Base-by-base conservation (phyloP, 2,329 filamentous ascomycete species). In the Exophiala phaeomuriformis region DNA sequence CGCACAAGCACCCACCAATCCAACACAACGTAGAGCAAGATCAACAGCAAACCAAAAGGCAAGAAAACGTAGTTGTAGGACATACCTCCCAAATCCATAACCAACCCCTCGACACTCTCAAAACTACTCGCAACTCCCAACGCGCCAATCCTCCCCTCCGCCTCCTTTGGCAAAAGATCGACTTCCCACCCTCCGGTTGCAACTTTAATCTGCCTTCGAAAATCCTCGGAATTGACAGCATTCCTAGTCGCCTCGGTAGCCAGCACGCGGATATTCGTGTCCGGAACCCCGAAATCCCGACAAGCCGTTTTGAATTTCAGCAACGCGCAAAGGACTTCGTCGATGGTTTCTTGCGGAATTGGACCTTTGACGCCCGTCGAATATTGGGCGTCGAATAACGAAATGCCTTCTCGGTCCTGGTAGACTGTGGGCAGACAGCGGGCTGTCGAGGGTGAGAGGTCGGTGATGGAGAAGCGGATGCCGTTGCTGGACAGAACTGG, bases 171-270 rank as follows among this genome's bases (percentile, higher is more conserved):
- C 8, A 95, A 73, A 57, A 95, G 76, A 47, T 81, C 77, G 0
- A 95, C 86, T 0, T 75, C 74, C 71, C 90, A 83, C 1, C 83
- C 86, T 2, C 19, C 1, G 0, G 83, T 84, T 2, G 74, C 73
- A 2, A 74, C 66, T 41, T 77, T 73, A 58, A 96, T 90, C 32
- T 77, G 76, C 0, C 86, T 74, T 1, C 87, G 75, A 70, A 93
- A 88, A 1, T 81, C 78, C 19, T 73, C 74, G 0, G 84, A 82
- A 64, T 96, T 96, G 53, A 79, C 69, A 4, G 90, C 88, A 28
- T 83, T 87, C 42, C 90, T 82, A 67, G 90, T 93, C 3, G 90
- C 90, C 69, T 95, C 90, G 0, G 90, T 96, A 19, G 90, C 90
- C 40, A 96, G 80, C 6, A 95, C 80, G 19, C 80, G 79, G 55